Evolutionary conservation across 1,284 basidiomycete species (phyloP).

Genomic region (Malassezia restricta): DNA sequence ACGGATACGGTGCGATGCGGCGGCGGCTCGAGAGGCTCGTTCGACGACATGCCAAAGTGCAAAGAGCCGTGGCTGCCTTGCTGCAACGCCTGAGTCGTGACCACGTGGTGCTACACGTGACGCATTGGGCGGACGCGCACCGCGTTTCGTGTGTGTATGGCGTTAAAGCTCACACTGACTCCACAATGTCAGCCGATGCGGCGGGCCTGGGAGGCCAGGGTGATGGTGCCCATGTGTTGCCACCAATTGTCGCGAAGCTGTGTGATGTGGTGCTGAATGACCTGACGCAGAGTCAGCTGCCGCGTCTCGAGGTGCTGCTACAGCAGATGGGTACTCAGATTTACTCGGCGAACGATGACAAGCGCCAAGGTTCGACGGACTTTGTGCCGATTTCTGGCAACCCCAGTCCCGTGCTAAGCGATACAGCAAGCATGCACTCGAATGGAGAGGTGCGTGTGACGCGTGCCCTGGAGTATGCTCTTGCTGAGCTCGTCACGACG

Average conservation of each 20-base stretch:
- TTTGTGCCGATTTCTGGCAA: not conserved
- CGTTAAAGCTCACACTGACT: too few species aligned
- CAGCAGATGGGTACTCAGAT: constrained; percentile 7
- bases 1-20: not conserved
- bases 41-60: not conserved
- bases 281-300: constrained; percentile 4
- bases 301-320: constrained; percentile 9
- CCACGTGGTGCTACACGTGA: not conserved
- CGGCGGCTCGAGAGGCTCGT: not conserved
- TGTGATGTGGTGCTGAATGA: constrained; percentile 13
- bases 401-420: constrained; percentile 9
- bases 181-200: too few species aligned
- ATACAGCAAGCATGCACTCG: constrained; percentile 1
- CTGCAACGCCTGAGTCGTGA: too few species aligned
- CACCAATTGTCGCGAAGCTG: constrained; percentile 1
- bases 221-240: not conserved
- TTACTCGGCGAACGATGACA: constrained; percentile 2
- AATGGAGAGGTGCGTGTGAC: constrained; percentile 3
- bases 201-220: too few species aligned
- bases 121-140: not conserved
- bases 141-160: not conserved
- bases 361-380: not conserved
- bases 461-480: constrained; percentile 3
- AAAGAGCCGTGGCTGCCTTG: too few species aligned
- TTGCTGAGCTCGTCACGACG: constrained; percentile 38